Base-by-base conservation (phyloP, 768 basidiomycete genomes). In the Baorangia bicolor region DNA sequence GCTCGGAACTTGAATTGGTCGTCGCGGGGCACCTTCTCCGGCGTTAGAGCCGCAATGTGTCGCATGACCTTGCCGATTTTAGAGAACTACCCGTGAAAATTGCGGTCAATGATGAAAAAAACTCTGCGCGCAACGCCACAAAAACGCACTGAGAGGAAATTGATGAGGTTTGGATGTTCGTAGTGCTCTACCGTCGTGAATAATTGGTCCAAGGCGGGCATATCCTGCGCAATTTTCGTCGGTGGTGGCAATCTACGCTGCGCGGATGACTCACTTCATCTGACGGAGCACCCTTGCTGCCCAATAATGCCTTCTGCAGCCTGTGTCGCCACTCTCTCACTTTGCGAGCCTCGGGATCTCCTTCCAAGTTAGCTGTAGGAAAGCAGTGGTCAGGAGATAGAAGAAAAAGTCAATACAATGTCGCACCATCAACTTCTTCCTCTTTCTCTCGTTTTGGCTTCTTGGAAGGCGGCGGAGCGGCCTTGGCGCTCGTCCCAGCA, bases 311-410 rank as follows among this genome's bases (percentile, higher is more conserved):
- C 71, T 93, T 90, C 74, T 98, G 94, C 3, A 97, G 80, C 71
- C 85, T 89, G 71, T 96, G 93, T 61, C 95, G 80, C 94, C 94
- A 96, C 55, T 91, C 89, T 66, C 90, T 86, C 63, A 95, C 92
- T 70, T 87, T 86, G 51, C 75, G 64, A 23, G 85, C 88, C 57
- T 88, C 87, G 2, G 79, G 79, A 69, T 89, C 85, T 46, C 70
- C 74, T 39, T 75, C 72, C 51, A 85, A 59, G 49, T 77, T 76
- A 53, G 76, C 78, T 78, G 47, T 23, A 45, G 44, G 16, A 6
- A 31, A 49, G 34, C 2, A 12, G 31, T 43, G 38, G 55, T 64
- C 46, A 65, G 53, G 5, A 58, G 18, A 51, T 7, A 14, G 9
- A 20, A 50, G 20, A 34, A 48, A 37, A 33, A 27, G 20, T 5